Conservation (phyloP, 108 stramenopile species). For the Cyclotella sp. region DNA sequence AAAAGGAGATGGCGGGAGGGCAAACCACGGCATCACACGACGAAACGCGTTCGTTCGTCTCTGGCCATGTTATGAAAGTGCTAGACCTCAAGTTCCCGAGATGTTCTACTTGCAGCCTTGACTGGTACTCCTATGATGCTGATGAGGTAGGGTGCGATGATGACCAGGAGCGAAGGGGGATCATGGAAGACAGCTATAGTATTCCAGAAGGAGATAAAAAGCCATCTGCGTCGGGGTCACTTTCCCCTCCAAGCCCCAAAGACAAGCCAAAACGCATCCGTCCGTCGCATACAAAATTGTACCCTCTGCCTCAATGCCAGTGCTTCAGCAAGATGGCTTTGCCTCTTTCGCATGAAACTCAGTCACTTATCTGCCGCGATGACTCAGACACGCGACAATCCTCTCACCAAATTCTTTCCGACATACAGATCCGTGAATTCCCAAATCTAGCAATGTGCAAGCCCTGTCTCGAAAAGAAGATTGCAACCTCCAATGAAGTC, state of each 20-base stretch:
- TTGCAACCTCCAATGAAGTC: conserved; percentile 29
- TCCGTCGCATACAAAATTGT: conserved; percentile 33
- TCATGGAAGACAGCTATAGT: no score
- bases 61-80: background rate
- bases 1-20: background rate
- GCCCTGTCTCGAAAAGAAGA: conserved; percentile 28
- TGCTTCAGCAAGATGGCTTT: conserved; percentile 38
- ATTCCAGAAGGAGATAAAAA: conserved; percentile 2
- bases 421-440: conserved; percentile 27
- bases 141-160: background rate
- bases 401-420: conserved; percentile 8
- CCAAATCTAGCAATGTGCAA: conserved; percentile 35
- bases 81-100: conserved; percentile 9
- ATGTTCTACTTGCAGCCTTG: conserved; percentile 2
- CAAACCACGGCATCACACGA: background rate
- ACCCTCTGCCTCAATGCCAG: conserved; percentile 47
- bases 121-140: conserved; percentile 13
- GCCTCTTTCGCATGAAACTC: background rate
- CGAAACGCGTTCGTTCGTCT: no score
- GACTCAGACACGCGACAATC: background rate
- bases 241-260: background rate
- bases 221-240: background rate
- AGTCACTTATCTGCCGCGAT: background rate
- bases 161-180: background rate
- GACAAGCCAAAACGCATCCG: conserved; percentile 1